Evolutionary conservation across 306 rosid genomes (phyloP).

Genomic region (Styphnolobium japonicum): DNA sequence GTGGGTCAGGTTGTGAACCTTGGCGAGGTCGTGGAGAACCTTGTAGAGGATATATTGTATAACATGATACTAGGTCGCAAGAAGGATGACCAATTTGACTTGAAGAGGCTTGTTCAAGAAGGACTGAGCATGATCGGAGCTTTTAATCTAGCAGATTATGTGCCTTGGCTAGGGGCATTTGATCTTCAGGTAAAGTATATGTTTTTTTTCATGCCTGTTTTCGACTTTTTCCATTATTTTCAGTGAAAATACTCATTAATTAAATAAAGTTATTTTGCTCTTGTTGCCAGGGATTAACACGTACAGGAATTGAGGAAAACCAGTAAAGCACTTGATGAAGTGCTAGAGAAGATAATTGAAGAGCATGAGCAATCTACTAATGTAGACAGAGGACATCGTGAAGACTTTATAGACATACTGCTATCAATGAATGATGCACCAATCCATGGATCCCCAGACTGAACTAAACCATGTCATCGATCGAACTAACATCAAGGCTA

Average conservation of each 20-base stretch:
- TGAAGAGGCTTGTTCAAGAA: slow-evolving; percentile 7
- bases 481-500: slow-evolving; percentile 32
- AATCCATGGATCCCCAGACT: background rate
- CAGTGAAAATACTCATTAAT: background rate
- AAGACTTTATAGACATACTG: slow-evolving; percentile 24
- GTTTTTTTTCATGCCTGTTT: no score
- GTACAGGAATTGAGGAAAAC: background rate
- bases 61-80: slow-evolving; percentile 24
- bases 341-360: slow-evolving; percentile 5
- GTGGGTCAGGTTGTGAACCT: slow-evolving; percentile 24
- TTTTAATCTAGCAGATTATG: slow-evolving; percentile 33
- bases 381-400: background rate
- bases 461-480: background rate
- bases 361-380: slow-evolving; percentile 9
- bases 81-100: background rate
- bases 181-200: slow-evolving; percentile 33
- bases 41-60: slow-evolving; percentile 5
- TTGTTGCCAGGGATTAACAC: background rate
- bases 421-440: slow-evolving; percentile 13
- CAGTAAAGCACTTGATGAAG: background rate
- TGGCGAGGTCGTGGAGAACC: background rate
- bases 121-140: background rate
- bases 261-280: background rate
- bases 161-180: slow-evolving; percentile 11
- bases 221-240: background rate